Evolutionary conservation across 2,329 filamentous ascomycete genomes (phyloP), one percentile per base, ranked within the genome.

Genomic region (Grosmannia serpens): DNA sequence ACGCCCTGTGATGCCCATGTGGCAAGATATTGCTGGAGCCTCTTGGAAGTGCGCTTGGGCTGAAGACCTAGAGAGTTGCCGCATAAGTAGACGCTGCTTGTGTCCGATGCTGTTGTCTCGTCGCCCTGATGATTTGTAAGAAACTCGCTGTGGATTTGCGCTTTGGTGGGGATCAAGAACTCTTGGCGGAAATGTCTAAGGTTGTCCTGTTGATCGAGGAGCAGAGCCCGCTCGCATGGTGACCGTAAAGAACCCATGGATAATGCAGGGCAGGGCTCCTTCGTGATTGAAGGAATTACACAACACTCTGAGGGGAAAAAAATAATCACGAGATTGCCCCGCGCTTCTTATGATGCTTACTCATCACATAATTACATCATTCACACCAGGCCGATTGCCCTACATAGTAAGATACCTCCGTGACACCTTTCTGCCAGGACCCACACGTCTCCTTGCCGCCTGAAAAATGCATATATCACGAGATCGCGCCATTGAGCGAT

Each of bases 51-150:
- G 22, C 81, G 80, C 61, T 80, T 83, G 47, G 91, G 90, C 69
- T 95, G 91, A 1, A 92, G 80, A 44, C 91, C 91, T 1, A 96
- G 80, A 0, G 90, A 95, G 74, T 96, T 95, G 58, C 91, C 91
- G 64, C 90, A 92, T 62, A 96, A 83, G 70, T 96, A 96, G 61
- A 89, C 20, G 35, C 35, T 73, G 27, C 76, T 67, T 1, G 70
- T 67, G 20, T 62, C 58, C n/a, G 72, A 65, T 20, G 9, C 27
- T 47, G 33, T 71, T 70, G 38, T 24, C 24, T 26, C 15, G 11
- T 27, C 22, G 17, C 17, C 46, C 15, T 52, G 29, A 47, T 20
- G 4, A 20, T 20, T 8, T n/a, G 22, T 33, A 7, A 53, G 56
- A 13, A 41, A 49, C 20, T 50, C n/a, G 35, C 59, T 58, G 33